phyloP scores from a whole-genome alignment of 345 rosid species.

The Xanthoceras sorbifolium region DNA sequence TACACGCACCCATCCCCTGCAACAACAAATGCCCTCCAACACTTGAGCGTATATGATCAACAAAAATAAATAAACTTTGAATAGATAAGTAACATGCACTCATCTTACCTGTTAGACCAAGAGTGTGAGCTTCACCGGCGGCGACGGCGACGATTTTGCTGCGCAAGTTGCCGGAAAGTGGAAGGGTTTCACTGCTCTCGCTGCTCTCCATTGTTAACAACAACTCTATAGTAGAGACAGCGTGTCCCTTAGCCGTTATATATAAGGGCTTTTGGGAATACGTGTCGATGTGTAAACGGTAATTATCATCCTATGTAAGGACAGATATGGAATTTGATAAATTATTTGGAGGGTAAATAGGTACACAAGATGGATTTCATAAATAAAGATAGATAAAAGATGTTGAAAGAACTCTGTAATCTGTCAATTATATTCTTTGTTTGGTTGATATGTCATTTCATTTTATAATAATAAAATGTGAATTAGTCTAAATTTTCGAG shows the following conservation, averaged over 20 bases:
- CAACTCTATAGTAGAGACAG: not conserved
- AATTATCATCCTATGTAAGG: not conserved
- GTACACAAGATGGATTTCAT: not conserved
- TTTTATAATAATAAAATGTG: no score
- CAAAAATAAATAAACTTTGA: not conserved
- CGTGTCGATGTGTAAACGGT: not conserved
- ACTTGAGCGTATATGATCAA: not conserved
- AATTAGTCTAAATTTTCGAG: no score
- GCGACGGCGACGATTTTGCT: conserved; percentile 49
- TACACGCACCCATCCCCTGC: conserved; percentile 79
- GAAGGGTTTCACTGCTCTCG: conserved; percentile 16
- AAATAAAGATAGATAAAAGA: not conserved
- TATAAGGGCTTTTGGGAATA: not conserved
- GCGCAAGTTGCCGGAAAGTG: conserved; percentile 37
- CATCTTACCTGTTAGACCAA: conserved; percentile 64
- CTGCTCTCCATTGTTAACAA: conserved; percentile 41
- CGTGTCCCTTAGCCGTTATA: not conserved
- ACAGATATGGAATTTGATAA: not conserved
- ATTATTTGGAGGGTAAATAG: not conserved
- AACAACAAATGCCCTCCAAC: conserved; percentile 17
- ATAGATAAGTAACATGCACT: not conserved
- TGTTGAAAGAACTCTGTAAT: not conserved
- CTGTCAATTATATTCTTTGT: no score
- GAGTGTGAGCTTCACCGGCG: conserved; percentile 88
- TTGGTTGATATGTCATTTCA: no score